Base-by-base conservation (phyloP, 2,329 filamentous ascomycete genomes). In the Anthostomella pinea region DNA sequence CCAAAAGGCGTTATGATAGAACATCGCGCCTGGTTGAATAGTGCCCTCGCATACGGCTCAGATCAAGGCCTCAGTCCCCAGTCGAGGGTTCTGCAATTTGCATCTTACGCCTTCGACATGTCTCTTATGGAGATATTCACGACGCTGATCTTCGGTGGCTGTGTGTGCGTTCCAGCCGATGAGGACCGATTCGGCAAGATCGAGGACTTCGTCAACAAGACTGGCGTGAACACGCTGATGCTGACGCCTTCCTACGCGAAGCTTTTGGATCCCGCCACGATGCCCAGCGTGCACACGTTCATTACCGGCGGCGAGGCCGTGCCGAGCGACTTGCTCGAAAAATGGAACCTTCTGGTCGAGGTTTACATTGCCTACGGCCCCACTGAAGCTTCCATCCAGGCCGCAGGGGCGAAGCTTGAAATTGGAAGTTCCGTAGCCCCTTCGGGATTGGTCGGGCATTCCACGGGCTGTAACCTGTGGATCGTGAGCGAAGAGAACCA, bases 61-160 rank as follows among this genome's bases (percentile, higher is more conserved):
- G 30, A 15, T 7, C 30, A 34, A n/a, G 15, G 17, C 16, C 8
- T 34, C 2, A 14, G 21, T 16, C 18, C 25, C 5, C 25, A 35
- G 20, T 34, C 25, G 13, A 30, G 36, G 15, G 30, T 39, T 8
- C 15, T 39, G 25, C 27, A 30, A 18, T 30, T 30, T n/a, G 9
- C 11, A 6, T 15, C 9, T 15, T 30, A 16, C 13, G 15, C 27
- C 7, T 30, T 30, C 27, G 27, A 18, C 27, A 8, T 18, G 27
- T 30, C 11, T 17, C 6, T 30, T 8, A 18, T 30, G 27, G 27
- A 30, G 11, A 30, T 30, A 8, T 15, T 30, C 13, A 8, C 15
- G 27, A 17, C 27, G 5, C 27, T 30, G 7, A 15, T 16, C 27
- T 18, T 13, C 27, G 27, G 27, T n/a, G 27, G 27, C 9, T 30